Evolutionary conservation across 169 alveolate species (phyloP).

Genomic region (Eimeria mitis): DNA sequence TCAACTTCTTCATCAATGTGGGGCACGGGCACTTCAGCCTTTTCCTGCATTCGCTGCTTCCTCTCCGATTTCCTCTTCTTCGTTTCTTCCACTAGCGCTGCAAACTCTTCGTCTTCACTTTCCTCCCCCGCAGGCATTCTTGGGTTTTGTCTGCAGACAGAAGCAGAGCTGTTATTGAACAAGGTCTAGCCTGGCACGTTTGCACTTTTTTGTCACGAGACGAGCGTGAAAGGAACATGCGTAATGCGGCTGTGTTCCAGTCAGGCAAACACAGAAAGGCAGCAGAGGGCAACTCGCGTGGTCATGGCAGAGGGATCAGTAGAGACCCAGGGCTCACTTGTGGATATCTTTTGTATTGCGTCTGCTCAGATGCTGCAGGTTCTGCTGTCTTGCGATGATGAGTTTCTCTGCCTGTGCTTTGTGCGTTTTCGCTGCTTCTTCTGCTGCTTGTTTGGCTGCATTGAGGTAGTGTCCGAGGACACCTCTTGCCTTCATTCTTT

Average conservation of each 20-base stretch:
- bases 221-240: neutral
- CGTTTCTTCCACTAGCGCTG: conserved; percentile 44
- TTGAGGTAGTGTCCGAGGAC: conserved; percentile 65
- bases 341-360: neutral
- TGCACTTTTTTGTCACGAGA: neutral
- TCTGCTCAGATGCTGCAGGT: conserved; percentile 48
- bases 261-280: neutral
- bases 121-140: neutral
- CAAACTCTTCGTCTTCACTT: conserved; percentile 63
- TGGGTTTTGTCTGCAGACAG: neutral
- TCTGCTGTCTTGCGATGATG: conserved; percentile 59
- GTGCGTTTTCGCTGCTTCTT: conserved; percentile 38
- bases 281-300: neutral
- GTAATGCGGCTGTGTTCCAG: neutral
- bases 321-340: neutral
- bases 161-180: neutral
- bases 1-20: conserved; percentile 38
- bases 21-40: conserved; percentile 50
- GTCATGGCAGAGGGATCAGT: neutral
- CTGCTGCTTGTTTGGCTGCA: conserved; percentile 82
- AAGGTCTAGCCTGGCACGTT: neutral
- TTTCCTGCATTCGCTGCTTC: conserved; percentile 70
- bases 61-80: conserved; percentile 25
- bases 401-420: conserved; percentile 69
- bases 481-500: neutral